Percentiles rank a stretch among this genome's conserved stretches.
These are phyloP conservation scores for Nitzschia sp. DNA, from an alignment of 108 stramenopile genomes.

Conservation along the genomic window DNA sequence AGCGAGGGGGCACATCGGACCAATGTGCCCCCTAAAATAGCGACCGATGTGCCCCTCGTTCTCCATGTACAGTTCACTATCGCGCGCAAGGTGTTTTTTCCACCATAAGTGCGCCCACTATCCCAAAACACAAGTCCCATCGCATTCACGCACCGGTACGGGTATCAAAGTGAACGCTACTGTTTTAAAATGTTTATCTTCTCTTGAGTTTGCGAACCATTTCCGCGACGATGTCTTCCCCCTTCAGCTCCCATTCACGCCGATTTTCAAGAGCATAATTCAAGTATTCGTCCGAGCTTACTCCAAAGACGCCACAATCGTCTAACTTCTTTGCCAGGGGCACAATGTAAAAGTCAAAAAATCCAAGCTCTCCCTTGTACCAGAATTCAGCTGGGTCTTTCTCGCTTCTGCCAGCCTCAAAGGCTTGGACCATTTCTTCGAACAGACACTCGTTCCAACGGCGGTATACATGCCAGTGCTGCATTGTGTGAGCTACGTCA, in stretches of 20 bases:
- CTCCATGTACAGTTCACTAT: too few relatives aligned
- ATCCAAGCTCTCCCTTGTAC: slow-evolving; percentile 9
- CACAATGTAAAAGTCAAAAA: slow-evolving; percentile 3
- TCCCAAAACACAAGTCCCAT: too few relatives aligned
- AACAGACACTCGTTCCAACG: neutral
- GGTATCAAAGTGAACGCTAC: too few relatives aligned
- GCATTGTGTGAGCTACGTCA: too few relatives aligned
- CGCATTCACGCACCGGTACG: too few relatives aligned
- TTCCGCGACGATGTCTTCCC: neutral
- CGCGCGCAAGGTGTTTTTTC: too few relatives aligned
- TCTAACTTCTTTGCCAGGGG: slow-evolving; percentile 4
- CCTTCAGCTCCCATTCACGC: neutral
- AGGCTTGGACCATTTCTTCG: neutral
- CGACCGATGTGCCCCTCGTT: too few relatives aligned
- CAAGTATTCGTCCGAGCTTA: slow-evolving; percentile 3
- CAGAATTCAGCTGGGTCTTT: neutral
- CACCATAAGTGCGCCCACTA: too few relatives aligned
- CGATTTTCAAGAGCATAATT: neutral
- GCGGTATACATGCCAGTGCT: too few relatives aligned
- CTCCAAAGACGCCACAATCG: slow-evolving; percentile 7
- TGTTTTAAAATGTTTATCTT: too few relatives aligned
- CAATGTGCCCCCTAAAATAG: too few relatives aligned
- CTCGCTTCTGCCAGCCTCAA: neutral
- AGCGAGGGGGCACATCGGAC: too few relatives aligned
- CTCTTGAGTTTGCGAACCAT: neutral